Conservation (phyloP, 2,329 filamentous ascomycete genomes). For the Nemania sp. region DNA sequence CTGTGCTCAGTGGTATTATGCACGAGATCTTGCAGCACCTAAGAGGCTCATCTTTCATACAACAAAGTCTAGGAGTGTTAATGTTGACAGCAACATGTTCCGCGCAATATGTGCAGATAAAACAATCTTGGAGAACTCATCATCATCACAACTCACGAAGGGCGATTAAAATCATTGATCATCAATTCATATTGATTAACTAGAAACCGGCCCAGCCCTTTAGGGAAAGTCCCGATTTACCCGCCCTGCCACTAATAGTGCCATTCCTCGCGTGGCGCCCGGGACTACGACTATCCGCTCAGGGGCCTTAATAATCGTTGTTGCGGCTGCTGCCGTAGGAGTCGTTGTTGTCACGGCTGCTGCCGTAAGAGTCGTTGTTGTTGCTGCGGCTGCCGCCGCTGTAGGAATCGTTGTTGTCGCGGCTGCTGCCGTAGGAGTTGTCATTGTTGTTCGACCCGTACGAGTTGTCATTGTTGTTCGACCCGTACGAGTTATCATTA, state of each 20-base stretch:
- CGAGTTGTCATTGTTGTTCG: slow-evolving; percentile 3
- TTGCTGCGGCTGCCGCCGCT: slow-evolving; percentile 5
- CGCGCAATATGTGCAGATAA: too few relatives aligned
- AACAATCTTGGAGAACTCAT: neutral
- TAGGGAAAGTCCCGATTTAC: slow-evolving; percentile 8
- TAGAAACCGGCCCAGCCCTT: neutral
- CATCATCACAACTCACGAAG: neutral
- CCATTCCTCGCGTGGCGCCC: neutral
- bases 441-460: slow-evolving; percentile 12
- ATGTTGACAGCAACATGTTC: too few relatives aligned
- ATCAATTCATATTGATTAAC: slow-evolving; percentile 5
- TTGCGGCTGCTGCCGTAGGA: slow-evolving; percentile 12
- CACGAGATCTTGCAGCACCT: too few relatives aligned
- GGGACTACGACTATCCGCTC: slow-evolving; percentile 4
- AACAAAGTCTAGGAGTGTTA: too few relatives aligned
- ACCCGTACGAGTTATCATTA: slow-evolving; percentile 13
- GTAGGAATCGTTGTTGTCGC: slow-evolving; percentile 8
- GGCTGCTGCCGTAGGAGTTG: slow-evolving; percentile 2
- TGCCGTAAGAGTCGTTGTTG: slow-evolving; percentile 2
- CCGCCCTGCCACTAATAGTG: neutral
- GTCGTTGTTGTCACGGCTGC: slow-evolving; percentile 2
- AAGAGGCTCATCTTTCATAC: too few relatives aligned
- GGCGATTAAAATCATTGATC: neutral
- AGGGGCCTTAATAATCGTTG: slow-evolving; percentile 27
- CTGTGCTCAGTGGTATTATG: too few relatives aligned